Evolutionary conservation across 805 yeast species (phyloP).

Genomic region (Spencermartinsiella europaea): DNA sequence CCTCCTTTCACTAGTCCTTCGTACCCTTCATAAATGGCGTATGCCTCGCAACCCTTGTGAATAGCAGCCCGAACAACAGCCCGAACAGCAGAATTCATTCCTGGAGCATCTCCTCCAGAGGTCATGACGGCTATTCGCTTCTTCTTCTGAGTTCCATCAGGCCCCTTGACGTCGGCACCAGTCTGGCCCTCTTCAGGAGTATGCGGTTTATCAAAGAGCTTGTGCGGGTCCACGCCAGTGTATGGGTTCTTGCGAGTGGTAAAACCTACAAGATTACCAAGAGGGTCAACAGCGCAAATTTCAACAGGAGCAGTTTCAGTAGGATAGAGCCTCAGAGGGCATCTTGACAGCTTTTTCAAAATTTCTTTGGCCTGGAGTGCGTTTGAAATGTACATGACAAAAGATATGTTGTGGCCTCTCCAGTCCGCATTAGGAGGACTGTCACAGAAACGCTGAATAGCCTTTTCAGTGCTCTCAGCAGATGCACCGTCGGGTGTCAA

Average conservation of each 20-base stretch:
- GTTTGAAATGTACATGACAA: slow-evolving; percentile 41
- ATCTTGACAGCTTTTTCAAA: slow-evolving; percentile 30
- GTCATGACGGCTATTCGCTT: slow-evolving; percentile 91
- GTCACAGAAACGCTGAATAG: slow-evolving; percentile 16
- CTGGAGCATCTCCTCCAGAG: slow-evolving; percentile 98
- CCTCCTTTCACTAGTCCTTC: slow-evolving; percentile 91
- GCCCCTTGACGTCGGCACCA: slow-evolving; percentile 5
- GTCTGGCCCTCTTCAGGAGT: slow-evolving; percentile 3
- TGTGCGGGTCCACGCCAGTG: slow-evolving; percentile 9
- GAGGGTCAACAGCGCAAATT: slow-evolving; percentile 73
- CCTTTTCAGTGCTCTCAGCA: slow-evolving; percentile 17
- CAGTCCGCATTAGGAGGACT: slow-evolving; percentile 37
- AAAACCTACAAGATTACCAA: slow-evolving; percentile 79
- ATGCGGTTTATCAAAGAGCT: not conserved
- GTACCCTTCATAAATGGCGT: slow-evolving; percentile 90
- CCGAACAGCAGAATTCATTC: slow-evolving; percentile 95
- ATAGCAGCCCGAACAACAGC: slow-evolving; percentile 94
- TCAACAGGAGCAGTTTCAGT: slow-evolving; percentile 70
- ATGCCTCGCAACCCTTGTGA: slow-evolving; percentile 80
- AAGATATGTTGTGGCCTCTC: slow-evolving; percentile 42
- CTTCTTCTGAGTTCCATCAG: slow-evolving; percentile 19
- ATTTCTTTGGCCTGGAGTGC: slow-evolving; percentile 13
- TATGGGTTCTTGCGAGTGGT: slow-evolving; percentile 42
- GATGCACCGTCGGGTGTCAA: slow-evolving; percentile 25
- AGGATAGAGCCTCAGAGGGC: slow-evolving; percentile 49